These are phyloP conservation scores for Microcos paniculata DNA, from an alignment of 345 rosid species.

Conservation along the genomic window DNA sequence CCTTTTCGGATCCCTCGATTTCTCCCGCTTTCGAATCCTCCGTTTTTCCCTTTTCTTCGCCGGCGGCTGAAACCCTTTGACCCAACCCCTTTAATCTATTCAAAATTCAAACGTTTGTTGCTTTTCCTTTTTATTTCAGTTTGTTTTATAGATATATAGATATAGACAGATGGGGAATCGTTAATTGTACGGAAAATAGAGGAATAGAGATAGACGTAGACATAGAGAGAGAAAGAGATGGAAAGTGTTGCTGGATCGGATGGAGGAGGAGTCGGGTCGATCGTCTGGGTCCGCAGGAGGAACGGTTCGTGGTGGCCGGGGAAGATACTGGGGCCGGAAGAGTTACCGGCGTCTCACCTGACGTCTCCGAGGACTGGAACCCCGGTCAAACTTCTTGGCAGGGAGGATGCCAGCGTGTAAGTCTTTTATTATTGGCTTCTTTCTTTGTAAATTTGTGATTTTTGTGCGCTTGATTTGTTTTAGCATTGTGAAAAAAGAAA, in stretches of 20 bases:
- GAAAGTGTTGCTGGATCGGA: conserved; percentile 54
- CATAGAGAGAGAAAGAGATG: conserved; percentile 36
- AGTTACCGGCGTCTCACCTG: conserved; percentile 70
- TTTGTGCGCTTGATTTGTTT: background rate
- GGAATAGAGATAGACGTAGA: conserved; percentile 15
- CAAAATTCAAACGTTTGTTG: background rate
- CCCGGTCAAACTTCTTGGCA: conserved; percentile 97
- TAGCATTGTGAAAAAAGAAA: background rate
- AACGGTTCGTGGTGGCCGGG: conserved; percentile 99
- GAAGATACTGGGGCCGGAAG: conserved; percentile 76
- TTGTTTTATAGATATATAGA: conserved; percentile 1
- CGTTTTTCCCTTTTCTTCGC: conserved; percentile 32
- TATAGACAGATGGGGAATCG: background rate
- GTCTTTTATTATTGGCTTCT: conserved; percentile 24
- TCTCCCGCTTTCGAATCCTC: conserved; percentile 37
- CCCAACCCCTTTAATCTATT: background rate
- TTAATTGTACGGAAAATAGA: conserved; percentile 13
- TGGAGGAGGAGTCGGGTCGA: conserved; percentile 63
- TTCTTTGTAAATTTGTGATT: background rate
- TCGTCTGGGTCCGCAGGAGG: conserved; percentile 97
- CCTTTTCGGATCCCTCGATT: conserved; percentile 29
- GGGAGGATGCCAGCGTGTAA: conserved; percentile 99
- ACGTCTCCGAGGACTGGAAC: conserved; percentile 94
- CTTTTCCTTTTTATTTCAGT: background rate
- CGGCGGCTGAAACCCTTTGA: conserved; percentile 10